Percentiles rank a stretch among this genome's conserved stretches.
Evolutionary conservation across 768 basidiomycete species (phyloP).

Genomic region (Macrolepiota fuliginosa): DNA sequence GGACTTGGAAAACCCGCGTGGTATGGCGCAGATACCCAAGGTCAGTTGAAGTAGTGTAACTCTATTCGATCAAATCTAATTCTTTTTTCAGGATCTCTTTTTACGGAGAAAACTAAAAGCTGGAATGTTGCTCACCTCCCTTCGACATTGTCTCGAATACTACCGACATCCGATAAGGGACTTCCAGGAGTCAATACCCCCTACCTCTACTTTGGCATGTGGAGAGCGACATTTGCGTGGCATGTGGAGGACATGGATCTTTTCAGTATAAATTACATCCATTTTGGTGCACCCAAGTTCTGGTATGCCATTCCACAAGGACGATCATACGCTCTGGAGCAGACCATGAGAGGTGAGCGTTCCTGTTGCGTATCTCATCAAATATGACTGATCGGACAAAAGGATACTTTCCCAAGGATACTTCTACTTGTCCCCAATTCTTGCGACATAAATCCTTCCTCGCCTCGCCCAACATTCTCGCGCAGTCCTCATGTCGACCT

Average conservation of each 20-base stretch:
- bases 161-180: slow-evolving; percentile 63
- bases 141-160: slow-evolving; percentile 79
- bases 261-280: slow-evolving; percentile 98
- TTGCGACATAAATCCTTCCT: slow-evolving; percentile 95
- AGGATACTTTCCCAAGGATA: slow-evolving; percentile 92
- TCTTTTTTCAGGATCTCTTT: slow-evolving; percentile 53
- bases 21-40: slow-evolving; percentile 97
- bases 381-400: slow-evolving; percentile 6
- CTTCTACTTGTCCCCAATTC: slow-evolving; percentile 85
- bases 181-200: slow-evolving; percentile 97
- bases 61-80: not conserved
- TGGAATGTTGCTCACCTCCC: slow-evolving; percentile 97
- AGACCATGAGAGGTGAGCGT: slow-evolving; percentile 77
- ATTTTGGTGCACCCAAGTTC: slow-evolving; percentile 95
- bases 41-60: slow-evolving; percentile 37
- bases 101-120: slow-evolving; percentile 68
- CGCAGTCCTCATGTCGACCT: slow-evolving; percentile 75
- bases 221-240: slow-evolving; percentile 98
- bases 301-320: slow-evolving; percentile 97
- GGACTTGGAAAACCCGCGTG: slow-evolving; percentile 87
- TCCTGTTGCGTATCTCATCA: not conserved
- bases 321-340: slow-evolving; percentile 78
- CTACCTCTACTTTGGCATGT: slow-evolving; percentile 99
- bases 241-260: slow-evolving; percentile 99
- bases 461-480: slow-evolving; percentile 81